These are phyloP conservation scores for Spencermartinsiella europaea DNA, from an alignment of 805 yeast genomes.

Conservation along the genomic window DNA sequence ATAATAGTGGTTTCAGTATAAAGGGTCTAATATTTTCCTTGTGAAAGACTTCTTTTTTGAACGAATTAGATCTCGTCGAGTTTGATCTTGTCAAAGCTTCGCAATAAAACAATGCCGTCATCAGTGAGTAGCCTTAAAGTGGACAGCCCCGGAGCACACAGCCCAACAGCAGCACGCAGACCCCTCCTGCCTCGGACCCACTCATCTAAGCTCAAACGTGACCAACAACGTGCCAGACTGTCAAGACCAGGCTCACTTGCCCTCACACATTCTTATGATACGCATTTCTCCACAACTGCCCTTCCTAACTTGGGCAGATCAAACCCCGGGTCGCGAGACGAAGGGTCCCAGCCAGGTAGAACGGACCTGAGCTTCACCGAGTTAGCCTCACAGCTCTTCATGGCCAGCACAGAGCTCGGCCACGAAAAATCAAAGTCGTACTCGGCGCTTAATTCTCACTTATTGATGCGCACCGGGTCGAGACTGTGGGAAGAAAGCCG, in stretches of 20 bases:
- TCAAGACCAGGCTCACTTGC: background rate
- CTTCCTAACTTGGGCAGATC: background rate
- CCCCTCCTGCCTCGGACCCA: background rate
- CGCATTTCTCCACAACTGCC: slow-evolving; percentile 3
- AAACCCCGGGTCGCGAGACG: background rate
- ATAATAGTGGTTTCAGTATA: too few relatives aligned
- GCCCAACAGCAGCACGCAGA: background rate
- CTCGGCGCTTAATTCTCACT: slow-evolving; percentile 12
- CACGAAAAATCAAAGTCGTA: background rate
- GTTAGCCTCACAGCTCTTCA: background rate
- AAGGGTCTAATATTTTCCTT: too few relatives aligned
- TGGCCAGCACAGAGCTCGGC: background rate
- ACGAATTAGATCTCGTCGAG: too few relatives aligned
- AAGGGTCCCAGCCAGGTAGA: background rate
- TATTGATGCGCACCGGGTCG: slow-evolving; percentile 26
- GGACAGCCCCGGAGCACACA: too few relatives aligned
- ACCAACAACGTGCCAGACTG: background rate
- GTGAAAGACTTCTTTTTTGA: too few relatives aligned
- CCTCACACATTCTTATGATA: slow-evolving; percentile 1
- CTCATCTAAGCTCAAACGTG: background rate
- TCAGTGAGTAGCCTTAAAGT: too few relatives aligned
- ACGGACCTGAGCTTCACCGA: background rate
- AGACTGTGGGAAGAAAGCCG: slow-evolving; percentile 24
- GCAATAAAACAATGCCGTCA: too few relatives aligned
- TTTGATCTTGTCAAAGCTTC: too few relatives aligned